Base-by-base conservation (phyloP, 1,139 yeast genomes). In the Arxiozyma telluris region DNA sequence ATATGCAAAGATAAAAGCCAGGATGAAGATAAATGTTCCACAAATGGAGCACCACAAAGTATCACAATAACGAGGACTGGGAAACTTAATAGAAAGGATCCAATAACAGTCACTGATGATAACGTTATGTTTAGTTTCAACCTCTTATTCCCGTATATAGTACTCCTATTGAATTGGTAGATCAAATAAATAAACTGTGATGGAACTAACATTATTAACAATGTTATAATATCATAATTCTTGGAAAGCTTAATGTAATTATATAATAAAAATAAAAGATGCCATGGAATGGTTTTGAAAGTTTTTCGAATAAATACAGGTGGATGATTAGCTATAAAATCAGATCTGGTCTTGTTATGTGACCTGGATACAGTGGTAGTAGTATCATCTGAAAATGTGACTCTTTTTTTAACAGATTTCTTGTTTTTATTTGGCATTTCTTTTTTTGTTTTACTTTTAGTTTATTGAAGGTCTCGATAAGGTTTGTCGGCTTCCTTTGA, bases 41-140 rank as follows among this genome's bases (percentile, higher is more conserved):
- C 73, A 46, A 87, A 74, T 23, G 98, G 97, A 0, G 97, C 96
- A 7, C 98, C 98, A 64, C 88, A 81, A n/a, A 90, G 64, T 3
- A 90, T 72, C 52, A 85, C 67, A 1, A 79, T 65, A 0, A 75
- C 61, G 61, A 79, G 80, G 1, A 85, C 67, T 3, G 85, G 83
- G 1, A 79, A 55, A 1, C 87, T 72, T 49, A 82, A 71, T 17
- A 78, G 65, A 5, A 79, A 58, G 1, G 80, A 47, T 15, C 65
- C 65, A 41, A 57, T 63, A 1, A 76, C 57, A 3, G 80, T 68
- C 21, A 77, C 63, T 0, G 77, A 56, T 30, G 76, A 61, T 44
- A 78, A 64, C 3, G 73, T 63, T 15, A 64, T 58, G 55, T 76
- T 76, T 25, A 71, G 67, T 58, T 63, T 67, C 44, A 66, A 49